phyloP scores from a whole-genome alignment of 148 eudicot genomes.

The Vaccinium darrowii region DNA sequence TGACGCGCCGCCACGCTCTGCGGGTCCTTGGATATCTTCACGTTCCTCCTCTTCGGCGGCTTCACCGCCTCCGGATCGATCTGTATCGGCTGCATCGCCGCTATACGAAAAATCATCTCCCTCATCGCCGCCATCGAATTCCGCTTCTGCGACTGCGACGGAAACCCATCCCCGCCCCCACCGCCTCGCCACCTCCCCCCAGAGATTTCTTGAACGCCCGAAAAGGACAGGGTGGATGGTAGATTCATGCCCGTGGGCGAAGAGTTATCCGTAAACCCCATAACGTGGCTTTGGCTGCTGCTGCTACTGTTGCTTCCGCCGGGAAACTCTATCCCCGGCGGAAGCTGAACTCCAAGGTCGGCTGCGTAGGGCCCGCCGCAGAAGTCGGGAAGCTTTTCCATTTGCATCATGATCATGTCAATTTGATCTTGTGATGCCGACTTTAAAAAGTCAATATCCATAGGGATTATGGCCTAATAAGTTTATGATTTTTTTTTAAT shows the following conservation, averaged over 20 bases:
- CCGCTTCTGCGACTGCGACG: constrained; percentile 26
- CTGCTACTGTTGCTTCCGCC: constrained; percentile 8
- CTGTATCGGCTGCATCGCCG: constrained; percentile 88
- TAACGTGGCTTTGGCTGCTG: background rate
- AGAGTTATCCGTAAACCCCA: background rate
- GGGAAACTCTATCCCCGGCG: constrained; percentile 29
- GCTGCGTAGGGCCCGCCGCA: constrained; percentile 7
- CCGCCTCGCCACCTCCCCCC: constrained; percentile 1
- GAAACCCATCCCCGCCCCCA: constrained; percentile 14
- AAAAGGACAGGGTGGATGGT: constrained; percentile 17
- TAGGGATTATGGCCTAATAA: constrained; percentile 1
- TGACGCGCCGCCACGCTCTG: constrained; percentile 89
- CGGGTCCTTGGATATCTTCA: constrained; percentile 77
- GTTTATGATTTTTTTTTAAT: background rate
- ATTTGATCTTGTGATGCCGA: constrained; percentile 16
- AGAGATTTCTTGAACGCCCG: constrained; percentile 1
- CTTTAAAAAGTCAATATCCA: constrained; percentile 24
- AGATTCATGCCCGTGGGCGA: constrained; percentile 19
- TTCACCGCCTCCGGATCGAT: constrained; percentile 82
- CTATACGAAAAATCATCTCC: constrained; percentile 84
- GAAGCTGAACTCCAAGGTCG: constrained; percentile 16
- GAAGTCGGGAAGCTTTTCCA: constrained; percentile 30
- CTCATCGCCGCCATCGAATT: constrained; percentile 76
- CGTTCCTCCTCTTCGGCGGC: constrained; percentile 75
- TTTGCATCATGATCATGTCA: constrained; percentile 29